Conservation (phyloP, 257 asterid genomes). For the Parsonsia alboflavescens region DNA sequence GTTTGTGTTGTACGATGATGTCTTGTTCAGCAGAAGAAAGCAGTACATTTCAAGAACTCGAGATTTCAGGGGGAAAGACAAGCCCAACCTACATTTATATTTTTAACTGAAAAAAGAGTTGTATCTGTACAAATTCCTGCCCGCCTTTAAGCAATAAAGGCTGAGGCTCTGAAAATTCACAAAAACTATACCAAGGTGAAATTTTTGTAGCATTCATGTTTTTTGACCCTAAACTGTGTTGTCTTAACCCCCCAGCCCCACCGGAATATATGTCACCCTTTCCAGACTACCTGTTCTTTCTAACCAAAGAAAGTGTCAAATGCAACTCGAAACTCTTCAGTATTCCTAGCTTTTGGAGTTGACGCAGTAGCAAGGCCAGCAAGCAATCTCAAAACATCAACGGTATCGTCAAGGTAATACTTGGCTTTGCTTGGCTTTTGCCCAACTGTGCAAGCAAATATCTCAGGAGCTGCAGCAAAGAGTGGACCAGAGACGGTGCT, state of each 20-base stretch:
- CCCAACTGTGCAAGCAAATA: constrained; percentile 91
- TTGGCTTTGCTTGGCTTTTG: constrained; percentile 96
- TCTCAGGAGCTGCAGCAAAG: constrained; percentile 46
- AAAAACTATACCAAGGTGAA: constrained; percentile 22
- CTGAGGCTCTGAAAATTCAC: constrained; percentile 29
- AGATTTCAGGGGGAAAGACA: not conserved
- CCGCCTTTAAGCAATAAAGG: constrained; percentile 29
- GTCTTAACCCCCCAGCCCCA: not conserved
- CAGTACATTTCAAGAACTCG: not conserved
- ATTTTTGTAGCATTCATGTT: constrained; percentile 5
- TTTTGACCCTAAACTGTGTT: constrained; percentile 14
- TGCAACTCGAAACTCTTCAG: constrained; percentile 47
- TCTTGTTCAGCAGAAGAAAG: not conserved
- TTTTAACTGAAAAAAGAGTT: constrained; percentile 6
- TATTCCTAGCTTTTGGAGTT: constrained; percentile 48
- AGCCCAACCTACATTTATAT: not conserved
- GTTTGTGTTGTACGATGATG: too few relatives aligned
- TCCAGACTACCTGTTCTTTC: constrained; percentile 4
- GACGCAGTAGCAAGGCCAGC: constrained; percentile 60
- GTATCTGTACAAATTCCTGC: constrained; percentile 52
- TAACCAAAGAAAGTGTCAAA: constrained; percentile 42
- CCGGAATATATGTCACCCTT: constrained; percentile 16
- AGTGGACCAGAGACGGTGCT: constrained; percentile 38
- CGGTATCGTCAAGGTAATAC: constrained; percentile 75
- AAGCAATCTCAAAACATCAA: constrained; percentile 67